Conservation (phyloP, 345 rosid genomes). For the Arabis hirsuta region DNA sequence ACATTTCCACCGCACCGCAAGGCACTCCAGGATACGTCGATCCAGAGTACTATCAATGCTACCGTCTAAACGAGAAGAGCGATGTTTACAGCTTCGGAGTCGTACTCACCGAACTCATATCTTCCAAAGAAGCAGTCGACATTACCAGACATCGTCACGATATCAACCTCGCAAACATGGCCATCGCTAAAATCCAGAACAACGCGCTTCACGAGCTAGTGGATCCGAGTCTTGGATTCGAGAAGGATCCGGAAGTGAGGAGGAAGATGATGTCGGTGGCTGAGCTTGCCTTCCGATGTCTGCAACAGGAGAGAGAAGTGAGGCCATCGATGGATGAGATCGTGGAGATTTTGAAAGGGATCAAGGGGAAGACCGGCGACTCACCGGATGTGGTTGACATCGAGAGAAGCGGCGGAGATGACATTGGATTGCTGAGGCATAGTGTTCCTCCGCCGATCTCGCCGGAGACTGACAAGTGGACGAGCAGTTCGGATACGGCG, state of each 20-base stretch:
- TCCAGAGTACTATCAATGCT: conserved; percentile 84
- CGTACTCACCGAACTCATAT: conserved; percentile 71
- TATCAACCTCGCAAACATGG: conserved; percentile 80
- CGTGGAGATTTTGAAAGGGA: conserved; percentile 50
- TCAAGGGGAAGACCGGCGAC: conserved; percentile 43
- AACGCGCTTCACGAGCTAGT: conserved; percentile 66
- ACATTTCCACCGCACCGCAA: conserved; percentile 91
- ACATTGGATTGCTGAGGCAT: conserved; percentile 55
- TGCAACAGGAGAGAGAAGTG: conserved; percentile 75
- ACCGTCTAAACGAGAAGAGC: conserved; percentile 77
- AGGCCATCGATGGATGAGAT: conserved; percentile 86
- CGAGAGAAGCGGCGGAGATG: conserved; percentile 44
- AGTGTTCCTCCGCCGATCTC: conserved; percentile 57
- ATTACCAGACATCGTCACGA: conserved; percentile 65
- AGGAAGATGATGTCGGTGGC: conserved; percentile 57
- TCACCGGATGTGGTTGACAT: conserved; percentile 53
- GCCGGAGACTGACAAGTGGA: conserved; percentile 60
- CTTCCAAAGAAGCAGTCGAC: conserved; percentile 74
- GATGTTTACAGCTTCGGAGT: conserved; percentile 96
- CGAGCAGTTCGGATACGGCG: conserved; percentile 51
- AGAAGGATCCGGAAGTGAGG: conserved; percentile 47
- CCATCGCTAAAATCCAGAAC: conserved; percentile 68
- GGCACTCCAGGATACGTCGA: conserved; percentile 97
- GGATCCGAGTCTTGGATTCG: conserved; percentile 70
- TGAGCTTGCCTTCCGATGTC: conserved; percentile 74